Percentiles rank a stretch among this genome's conserved stretches.
phyloP scores from a whole-genome alignment of 257 asterid genomes.

The Nicotiana obtusifolia region DNA sequence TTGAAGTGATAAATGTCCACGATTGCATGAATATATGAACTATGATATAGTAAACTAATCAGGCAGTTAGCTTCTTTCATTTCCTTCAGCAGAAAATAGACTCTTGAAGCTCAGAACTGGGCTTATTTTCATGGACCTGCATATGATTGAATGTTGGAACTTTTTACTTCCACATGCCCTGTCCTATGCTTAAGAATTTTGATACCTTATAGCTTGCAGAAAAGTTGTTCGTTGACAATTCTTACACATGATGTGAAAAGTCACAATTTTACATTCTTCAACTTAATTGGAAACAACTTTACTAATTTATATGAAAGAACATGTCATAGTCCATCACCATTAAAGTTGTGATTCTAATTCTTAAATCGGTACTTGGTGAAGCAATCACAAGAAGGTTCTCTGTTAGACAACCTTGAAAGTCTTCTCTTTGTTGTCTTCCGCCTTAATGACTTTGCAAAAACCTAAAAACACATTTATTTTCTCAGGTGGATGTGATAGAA shows the following conservation, averaged over 20 bases:
- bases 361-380: neutral
- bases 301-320: neutral
- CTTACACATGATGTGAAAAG: neutral
- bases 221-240: no score
- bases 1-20: neutral
- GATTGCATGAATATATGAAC: neutral
- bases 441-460: conserved; percentile 9
- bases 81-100: neutral
- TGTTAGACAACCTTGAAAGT: neutral
- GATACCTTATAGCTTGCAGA: neutral
- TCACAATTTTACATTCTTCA: neutral
- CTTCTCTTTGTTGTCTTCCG: conserved; percentile 12
- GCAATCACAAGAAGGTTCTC: neutral
- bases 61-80: neutral
- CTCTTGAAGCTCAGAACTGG: neutral
- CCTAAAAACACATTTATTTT: conserved; percentile 15
- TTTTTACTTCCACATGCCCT: neutral
- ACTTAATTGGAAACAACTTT: neutral
- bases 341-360: neutral
- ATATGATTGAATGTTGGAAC: neutral
- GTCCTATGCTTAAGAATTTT: neutral
- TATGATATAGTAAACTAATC: neutral
- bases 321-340: neutral
- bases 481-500: conserved; percentile 97
- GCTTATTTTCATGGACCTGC: neutral